Conservation (phyloP, 352 stramenopile species). For the Pythium biforme region DNA sequence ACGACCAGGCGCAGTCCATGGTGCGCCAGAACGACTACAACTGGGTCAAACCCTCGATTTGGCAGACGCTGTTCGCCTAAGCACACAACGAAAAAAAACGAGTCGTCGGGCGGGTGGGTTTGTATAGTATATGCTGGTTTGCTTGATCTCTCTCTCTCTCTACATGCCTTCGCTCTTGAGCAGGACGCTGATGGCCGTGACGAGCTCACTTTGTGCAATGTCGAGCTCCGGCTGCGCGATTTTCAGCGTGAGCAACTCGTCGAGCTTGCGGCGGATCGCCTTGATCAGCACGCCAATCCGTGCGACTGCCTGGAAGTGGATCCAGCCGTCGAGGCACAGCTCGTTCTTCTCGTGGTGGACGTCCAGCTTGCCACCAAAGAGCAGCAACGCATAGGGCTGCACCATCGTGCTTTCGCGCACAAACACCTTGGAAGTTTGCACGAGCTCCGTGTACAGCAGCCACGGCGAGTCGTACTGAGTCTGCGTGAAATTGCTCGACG, state of each 20-base stretch:
- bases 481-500: conserved; percentile 89
- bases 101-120: too few relatives aligned
- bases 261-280: conserved; percentile 92
- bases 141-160: conserved; percentile 6
- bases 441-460: conserved; percentile 94
- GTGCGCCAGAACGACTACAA: conserved; percentile 92
- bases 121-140: conserved; percentile 22
- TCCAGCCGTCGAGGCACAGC: conserved; percentile 87
- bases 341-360: conserved; percentile 91
- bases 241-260: conserved; percentile 92
- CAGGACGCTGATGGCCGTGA: conserved; percentile 76
- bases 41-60: conserved; percentile 92
- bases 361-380: conserved; percentile 96
- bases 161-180: conserved; percentile 84
- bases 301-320: conserved; percentile 92
- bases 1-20: conserved; percentile 71
- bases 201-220: conserved; percentile 84
- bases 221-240: conserved; percentile 92
- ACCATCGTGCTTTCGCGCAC: conserved; percentile 97
- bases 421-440: conserved; percentile 98
- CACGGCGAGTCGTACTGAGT: conserved; percentile 94
- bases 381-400: conserved; percentile 94
- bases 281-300: conserved; percentile 97
- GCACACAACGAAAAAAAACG: neutral
- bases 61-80: conserved; percentile 82